These are phyloP conservation scores for Castanospermum australe DNA, from an alignment of 306 rosid species.

Conservation along the genomic window DNA sequence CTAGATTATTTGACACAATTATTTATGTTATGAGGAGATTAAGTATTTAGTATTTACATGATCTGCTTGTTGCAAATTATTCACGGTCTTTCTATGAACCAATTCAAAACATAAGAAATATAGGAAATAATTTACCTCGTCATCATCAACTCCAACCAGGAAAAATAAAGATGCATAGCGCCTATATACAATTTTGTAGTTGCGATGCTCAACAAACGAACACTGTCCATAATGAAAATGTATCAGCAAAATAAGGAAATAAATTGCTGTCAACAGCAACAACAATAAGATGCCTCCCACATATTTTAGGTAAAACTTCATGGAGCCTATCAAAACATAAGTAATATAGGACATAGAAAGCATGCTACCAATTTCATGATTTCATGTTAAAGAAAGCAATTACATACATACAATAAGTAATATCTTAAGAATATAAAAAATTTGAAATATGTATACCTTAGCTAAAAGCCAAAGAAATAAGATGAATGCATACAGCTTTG, in stretches of 20 bases:
- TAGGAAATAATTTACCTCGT: slow-evolving; percentile 53
- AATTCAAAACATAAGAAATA: not conserved
- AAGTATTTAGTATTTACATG: not conserved
- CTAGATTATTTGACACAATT: not conserved
- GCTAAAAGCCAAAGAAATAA: not conserved
- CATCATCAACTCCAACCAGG: slow-evolving; percentile 94
- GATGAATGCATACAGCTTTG: not conserved
- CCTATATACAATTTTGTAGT: slow-evolving; percentile 91
- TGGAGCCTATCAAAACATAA: not conserved
- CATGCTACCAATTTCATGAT: not conserved
- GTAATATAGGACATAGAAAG: not conserved
- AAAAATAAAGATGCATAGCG: slow-evolving; percentile 95
- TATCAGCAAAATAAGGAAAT: slow-evolving; percentile 27
- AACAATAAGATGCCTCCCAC: not conserved
- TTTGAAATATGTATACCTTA: not conserved
- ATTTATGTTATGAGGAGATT: not conserved
- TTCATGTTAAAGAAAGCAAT: not conserved
- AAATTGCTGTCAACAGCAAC: not conserved
- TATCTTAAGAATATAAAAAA: not conserved
- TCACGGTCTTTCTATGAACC: not conserved
- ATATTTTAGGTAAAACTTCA: not conserved
- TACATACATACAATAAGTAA: not conserved
- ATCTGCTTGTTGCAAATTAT: not conserved
- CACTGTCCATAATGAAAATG: slow-evolving; percentile 58
- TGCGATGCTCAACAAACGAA: slow-evolving; percentile 97